Conservation (phyloP, 2,329 filamentous ascomycete genomes). For the Alternaria rosae region DNA sequence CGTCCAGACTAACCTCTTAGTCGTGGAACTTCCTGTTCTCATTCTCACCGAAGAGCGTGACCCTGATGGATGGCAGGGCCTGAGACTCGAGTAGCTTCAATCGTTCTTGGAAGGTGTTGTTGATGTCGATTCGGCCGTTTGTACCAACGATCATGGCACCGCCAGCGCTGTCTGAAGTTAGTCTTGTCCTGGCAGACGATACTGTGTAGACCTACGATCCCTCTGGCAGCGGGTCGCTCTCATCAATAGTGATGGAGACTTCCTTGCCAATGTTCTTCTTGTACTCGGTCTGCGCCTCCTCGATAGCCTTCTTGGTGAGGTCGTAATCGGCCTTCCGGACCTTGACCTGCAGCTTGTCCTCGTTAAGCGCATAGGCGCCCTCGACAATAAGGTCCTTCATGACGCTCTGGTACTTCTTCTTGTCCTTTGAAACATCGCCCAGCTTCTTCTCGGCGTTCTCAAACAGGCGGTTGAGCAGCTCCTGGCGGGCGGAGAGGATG, state of each 20-base stretch:
- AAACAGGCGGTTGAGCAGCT: slow-evolving; percentile 89
- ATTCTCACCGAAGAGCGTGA: slow-evolving; percentile 92
- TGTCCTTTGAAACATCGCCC: slow-evolving; percentile 69
- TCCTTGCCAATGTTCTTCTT: slow-evolving; percentile 79
- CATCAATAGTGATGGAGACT: slow-evolving; percentile 74
- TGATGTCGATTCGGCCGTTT: slow-evolving; percentile 93
- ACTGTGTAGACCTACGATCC: slow-evolving; percentile 80
- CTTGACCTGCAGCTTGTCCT: slow-evolving; percentile 77
- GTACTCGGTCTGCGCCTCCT: slow-evolving; percentile 80
- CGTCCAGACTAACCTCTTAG: slow-evolving; percentile 56
- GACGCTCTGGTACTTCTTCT: slow-evolving; percentile 75
- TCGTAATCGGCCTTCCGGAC: slow-evolving; percentile 82
- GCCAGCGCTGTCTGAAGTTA: slow-evolving; percentile 69
- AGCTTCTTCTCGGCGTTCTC: slow-evolving; percentile 79
- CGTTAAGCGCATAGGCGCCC: slow-evolving; percentile 86
- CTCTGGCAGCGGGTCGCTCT: slow-evolving; percentile 79
- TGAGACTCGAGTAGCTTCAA: slow-evolving; percentile 84
- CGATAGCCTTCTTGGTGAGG: slow-evolving; percentile 77
- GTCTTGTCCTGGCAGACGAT: too few species aligned
- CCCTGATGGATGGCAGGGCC: slow-evolving; percentile 82
- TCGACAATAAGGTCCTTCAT: slow-evolving; percentile 86
- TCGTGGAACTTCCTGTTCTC: slow-evolving; percentile 95
- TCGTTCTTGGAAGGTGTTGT: slow-evolving; percentile 96
- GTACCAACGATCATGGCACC: slow-evolving; percentile 82
- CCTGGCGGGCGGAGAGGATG: slow-evolving; percentile 85